Evolutionary conservation across 805 yeast genomes (phyloP), one percentile per base, ranked within the genome.

Genomic region (Lachancea sp.): DNA sequence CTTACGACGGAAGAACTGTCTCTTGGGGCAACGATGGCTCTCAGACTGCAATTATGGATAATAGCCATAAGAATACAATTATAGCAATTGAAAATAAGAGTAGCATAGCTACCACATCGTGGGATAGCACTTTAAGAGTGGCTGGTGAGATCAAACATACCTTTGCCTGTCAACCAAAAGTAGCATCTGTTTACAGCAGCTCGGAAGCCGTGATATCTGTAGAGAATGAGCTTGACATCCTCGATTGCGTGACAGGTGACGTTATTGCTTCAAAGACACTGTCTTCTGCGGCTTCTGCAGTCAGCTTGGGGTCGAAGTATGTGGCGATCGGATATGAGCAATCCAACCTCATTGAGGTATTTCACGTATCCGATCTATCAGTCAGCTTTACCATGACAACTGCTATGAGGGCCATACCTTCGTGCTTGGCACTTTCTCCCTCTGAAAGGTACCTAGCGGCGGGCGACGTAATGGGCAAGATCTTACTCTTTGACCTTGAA

Each of bases 391-490:
- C 54, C 31, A 56, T 70, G 48, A 74, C 65, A 36, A 51, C 54
- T 6, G 59, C 73, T 9, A 63, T 77, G 45, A 74, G 86, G 43
- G 72, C 87, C 3, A 70, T 75, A 8, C 83, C 88, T 12, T 71
- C 84, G 2, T 67, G 68, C 39, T 68, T 84, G 34, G 66, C 78
- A 9, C 74, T 85, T 21, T 85, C 96, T 1, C 90, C 87, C 3
- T 70, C 80, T 50, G 83, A 77, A 6, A 60, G 69, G 41, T 74
- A 65, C 45, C 69, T 83, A 13, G 97, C 97, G 1, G 83, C 82
- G 19, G 97, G 96, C 38, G 97, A 89, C 54, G 70, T 71, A 4
- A 70, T 82, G 39, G 98, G 98, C 24, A 92, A 90, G 60, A 86
- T 88, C 48, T 64, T 80, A n/a, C 69, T 89, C 26, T 87, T 77